These are phyloP conservation scores for Acmispon strigosus DNA, from an alignment of 306 rosid species.

Conservation along the genomic window DNA sequence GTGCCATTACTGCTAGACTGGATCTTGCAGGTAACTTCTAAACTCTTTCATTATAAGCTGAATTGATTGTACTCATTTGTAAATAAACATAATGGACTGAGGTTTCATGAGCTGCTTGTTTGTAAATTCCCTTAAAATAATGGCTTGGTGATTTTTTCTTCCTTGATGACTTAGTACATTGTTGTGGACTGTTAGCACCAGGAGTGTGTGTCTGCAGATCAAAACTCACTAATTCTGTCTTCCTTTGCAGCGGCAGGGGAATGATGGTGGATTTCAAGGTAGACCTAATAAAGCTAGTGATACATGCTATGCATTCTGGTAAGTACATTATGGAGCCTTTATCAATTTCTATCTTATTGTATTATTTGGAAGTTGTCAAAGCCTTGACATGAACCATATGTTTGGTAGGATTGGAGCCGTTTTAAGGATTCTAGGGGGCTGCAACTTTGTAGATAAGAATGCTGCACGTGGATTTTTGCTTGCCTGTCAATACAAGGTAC, in stretches of 20 bases:
- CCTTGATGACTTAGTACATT: neutral
- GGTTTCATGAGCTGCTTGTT: neutral
- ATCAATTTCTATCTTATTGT: neutral
- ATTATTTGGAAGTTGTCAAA: constrained; percentile 1
- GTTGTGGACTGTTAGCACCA: neutral
- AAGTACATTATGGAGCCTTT: constrained; percentile 16
- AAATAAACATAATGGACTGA: neutral
- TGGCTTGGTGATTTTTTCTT: neutral
- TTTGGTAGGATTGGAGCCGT: constrained; percentile 73
- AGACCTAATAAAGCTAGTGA: constrained; percentile 82
- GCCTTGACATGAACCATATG: constrained; percentile 23
- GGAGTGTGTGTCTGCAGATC: neutral
- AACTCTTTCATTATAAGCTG: neutral
- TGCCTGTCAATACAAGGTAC: constrained; percentile 77
- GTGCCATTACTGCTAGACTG: constrained; percentile 71
- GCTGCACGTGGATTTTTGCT: constrained; percentile 60
- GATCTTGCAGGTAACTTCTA: constrained; percentile 67
- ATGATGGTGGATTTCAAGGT: constrained; percentile 94
- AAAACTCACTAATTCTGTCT: constrained; percentile 8
- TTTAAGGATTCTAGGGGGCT: constrained; percentile 67
- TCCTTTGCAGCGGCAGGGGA: constrained; percentile 61
- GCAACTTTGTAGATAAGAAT: constrained; percentile 47
- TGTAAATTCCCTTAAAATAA: constrained; percentile 13
- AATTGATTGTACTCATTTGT: neutral
- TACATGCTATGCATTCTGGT: constrained; percentile 97